phyloP scores from a whole-genome alignment of 176 grass and related monocot species.

The Phoenix dactylifera region DNA sequence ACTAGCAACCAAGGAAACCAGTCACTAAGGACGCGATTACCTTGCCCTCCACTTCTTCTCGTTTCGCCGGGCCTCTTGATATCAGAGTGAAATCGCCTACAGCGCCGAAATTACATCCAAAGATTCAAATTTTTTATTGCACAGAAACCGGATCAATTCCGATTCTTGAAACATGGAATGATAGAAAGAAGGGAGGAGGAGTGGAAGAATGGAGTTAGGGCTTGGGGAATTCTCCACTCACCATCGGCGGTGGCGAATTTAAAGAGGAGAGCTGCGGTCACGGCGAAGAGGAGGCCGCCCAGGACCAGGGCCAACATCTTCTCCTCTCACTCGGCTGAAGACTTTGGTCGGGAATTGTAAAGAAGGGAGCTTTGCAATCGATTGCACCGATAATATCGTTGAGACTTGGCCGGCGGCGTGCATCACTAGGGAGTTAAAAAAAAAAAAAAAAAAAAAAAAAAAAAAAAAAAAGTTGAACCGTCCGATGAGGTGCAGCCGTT shows the following conservation, averaged over 20 bases:
- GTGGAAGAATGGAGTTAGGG: background rate
- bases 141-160: no score
- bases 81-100: slow-evolving; percentile 84
- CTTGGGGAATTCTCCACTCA: slow-evolving; percentile 4
- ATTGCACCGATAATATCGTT: no score
- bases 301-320: slow-evolving; percentile 37
- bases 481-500: no score
- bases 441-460: no score
- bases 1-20: background rate
- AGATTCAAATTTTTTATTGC: no score
- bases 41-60: slow-evolving; percentile 72
- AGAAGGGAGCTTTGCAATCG: no score
- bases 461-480: no score
- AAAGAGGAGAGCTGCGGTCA: slow-evolving; percentile 32
- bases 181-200: background rate
- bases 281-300: slow-evolving; percentile 28
- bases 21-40: slow-evolving; percentile 6
- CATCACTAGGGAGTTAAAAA: no score
- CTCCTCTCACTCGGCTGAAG: background rate
- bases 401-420: no score
- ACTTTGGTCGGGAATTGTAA: no score
- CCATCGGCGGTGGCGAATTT: slow-evolving; percentile 79
- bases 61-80: slow-evolving; percentile 48
- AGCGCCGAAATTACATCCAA: slow-evolving; percentile 4
- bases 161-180: no score